Evolutionary conservation across 2,329 filamentous ascomycete species (phyloP), one percentile per base, ranked within the genome.

Genomic region (Diaporthe aspalathi): DNA sequence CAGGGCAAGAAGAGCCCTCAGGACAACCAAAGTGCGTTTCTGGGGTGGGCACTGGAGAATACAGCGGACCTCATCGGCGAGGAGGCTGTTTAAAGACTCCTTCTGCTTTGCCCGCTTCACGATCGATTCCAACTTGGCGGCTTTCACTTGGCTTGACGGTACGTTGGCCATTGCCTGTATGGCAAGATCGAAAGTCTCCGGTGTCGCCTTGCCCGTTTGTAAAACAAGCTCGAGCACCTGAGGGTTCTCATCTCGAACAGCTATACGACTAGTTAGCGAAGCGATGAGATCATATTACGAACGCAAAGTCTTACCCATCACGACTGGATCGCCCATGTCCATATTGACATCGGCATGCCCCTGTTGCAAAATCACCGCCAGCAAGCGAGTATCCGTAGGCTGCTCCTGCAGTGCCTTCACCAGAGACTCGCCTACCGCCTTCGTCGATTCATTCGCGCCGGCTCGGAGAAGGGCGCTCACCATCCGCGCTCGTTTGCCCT

Each of bases 321-420:
- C 79, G 16, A 88, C 77, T 17, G 84, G 82, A 2, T 80, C 78
- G 12, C 86, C 87, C 0, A 81, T 79, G 3, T 85, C 78, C 12
- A 81, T 78, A 72, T 90, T 90, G 68, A 89, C 78, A 70, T 90
- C 86, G 2, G 86, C 87, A 27, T 83, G 82, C 0, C 88, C 88
- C 32, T 85, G 81, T 32, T 86, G 82, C 2, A 90, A 77, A 3
- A 90, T 79, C 9, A 86, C 77, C 5, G 79, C 79, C 1, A 89
- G 76, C 2, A 90, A 80, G 16, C 83, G 81, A 75, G 86, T 82
- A 68, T 91, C 88, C 0, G 85, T 80, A 0, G 85, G 84, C 32
- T 80, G 83, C 54, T 83, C 80, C 14, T 81, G 79, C 22, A 90
- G 74, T 0, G 83, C 80, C 17, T 79, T 77, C 6, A 83, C 77